Evolutionary conservation across 2,329 filamentous ascomycete genomes (phyloP), one percentile per base, ranked within the genome.

Genomic region (Aspergillus sp.): DNA sequence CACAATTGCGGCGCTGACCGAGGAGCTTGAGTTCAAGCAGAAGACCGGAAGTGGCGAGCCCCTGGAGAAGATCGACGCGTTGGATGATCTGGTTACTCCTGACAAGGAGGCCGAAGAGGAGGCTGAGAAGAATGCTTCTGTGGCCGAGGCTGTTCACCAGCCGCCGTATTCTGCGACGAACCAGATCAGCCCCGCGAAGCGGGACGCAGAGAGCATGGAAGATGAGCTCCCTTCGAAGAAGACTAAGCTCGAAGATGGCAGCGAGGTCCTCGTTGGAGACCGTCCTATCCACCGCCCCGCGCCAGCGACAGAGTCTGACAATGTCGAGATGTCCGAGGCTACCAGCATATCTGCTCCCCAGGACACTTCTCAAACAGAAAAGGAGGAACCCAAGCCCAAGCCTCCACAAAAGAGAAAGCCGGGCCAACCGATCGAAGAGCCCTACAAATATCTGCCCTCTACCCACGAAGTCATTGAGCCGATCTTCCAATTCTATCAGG

Each of bases 371-470:
- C 56, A 52, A 19, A 50, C 47, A 24, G 45, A 50, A 10, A 52
- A 54, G 14, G 52, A 50, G n/a, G 46, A 56, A 20, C 30, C 45
- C 16, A 50, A 53, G 52, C 20, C 50, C 1, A 54, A 62, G 47
- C 57, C 60, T 4, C 58, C 63, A 33, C 67, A 66, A 52, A 75
- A 73, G 62, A 69, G 65, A 55, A 74, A 69, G 32, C 66, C 65
- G 2, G 66, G 66, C 19, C 73, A 78, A 60, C 82, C 82, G 14
- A 80, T 85, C 59, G 94, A 97, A 71, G 94, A 99, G 70, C 89
- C 92, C 4, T 99, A 96, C 81, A 96, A 96, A 69, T 99, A 91
- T 68, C 82, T 99, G 38, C 73, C 85, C 8, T 73, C 84, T 0
- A 81, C 87, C 22, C 89, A 96, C 68, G 76, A 84, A 2, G 89